Conservation (phyloP, 2,329 filamentous ascomycete species). For the Aspergillus carbonarius region DNA sequence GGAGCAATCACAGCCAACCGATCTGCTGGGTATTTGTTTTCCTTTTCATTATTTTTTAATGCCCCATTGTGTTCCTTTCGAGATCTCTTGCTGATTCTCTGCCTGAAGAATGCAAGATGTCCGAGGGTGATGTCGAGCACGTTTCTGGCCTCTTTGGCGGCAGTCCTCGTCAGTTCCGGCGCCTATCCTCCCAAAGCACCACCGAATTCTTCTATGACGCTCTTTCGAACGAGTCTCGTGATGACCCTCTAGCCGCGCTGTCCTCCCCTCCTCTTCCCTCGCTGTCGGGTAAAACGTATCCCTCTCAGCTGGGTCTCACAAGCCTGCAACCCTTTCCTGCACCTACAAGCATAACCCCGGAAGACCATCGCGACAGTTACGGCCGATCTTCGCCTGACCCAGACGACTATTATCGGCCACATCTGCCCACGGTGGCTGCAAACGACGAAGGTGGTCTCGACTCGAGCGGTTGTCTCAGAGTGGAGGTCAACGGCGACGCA, state of each 20-base stretch:
- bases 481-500: conserved; percentile 23
- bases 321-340: conserved; percentile 18
- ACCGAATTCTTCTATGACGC: conserved; percentile 24
- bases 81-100: conserved; percentile 22
- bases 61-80: neutral
- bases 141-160: conserved; percentile 36
- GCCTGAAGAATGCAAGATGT: conserved; percentile 43
- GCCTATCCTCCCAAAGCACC: conserved; percentile 31
- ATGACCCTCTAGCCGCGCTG: conserved; percentile 29
- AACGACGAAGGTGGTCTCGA: conserved; percentile 25
- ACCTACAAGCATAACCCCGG: conserved; percentile 18
- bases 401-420: conserved; percentile 53
- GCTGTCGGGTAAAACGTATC: conserved; percentile 22
- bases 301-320: conserved; percentile 22
- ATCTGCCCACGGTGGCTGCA: conserved; percentile 36
- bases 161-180: conserved; percentile 30
- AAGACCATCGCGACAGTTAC: conserved; percentile 25
- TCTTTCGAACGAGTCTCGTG: conserved; percentile 22
- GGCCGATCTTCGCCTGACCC: conserved; percentile 43
- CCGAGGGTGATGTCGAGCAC: conserved; percentile 44
- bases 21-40: conserved; percentile 12
- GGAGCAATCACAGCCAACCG: conserved; percentile 32
- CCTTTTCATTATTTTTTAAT: neutral
- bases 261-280: conserved; percentile 17
- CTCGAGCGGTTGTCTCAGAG: conserved; percentile 18